Base-by-base conservation (phyloP, 2,329 filamentous ascomycete genomes). In the Bertia moriformis region DNA sequence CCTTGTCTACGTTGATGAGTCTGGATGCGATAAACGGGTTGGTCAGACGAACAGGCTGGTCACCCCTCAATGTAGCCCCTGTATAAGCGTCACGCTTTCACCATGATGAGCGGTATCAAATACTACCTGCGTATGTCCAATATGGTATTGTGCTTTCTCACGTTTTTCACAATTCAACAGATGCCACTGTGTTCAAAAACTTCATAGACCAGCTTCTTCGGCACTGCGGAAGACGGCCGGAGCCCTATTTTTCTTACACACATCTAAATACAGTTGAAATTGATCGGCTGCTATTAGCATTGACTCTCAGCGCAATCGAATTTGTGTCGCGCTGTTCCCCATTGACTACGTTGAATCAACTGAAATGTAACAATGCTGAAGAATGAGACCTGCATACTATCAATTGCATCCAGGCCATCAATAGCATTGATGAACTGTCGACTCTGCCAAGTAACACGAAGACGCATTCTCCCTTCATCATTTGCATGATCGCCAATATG, bases 401-500 rank as follows among this genome's bases (percentile, higher is more conserved):
- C 14, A 52, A 52, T 40, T 40, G 48, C 5, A 45, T 52, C 12
- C 44, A 27, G 19, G 44, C 49, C n/a, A 39, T 44, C 13, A 44
- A 47, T 4, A 46, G 43, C 27, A 39, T 51, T n/a, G 45, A 47
- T 37, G 39, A 36, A 5, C 39, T 52, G 2, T 45, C 51, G 17
- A 51, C 49, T 1, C 42, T 51, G 4, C 49, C 50, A 3, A 47
- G 44, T 3, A 40, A 42, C 13, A 43, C 49, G 18, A 40, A 37
- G 4, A 40, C 43, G 4, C 48, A 52, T 38, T 51, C 48, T 3
- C 50, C 50, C 4, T 50, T 52, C 38, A 44, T 46, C 30, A 51
- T 52, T 29, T 52, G 50, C 44, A 52, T 50, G 45, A 46, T 51
- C 19, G 43, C 49, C 10, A 47, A 46, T 27, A 49, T 47, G 41